These are phyloP conservation scores for Cymbidium sinense DNA, from an alignment of 106 monocot species.

Conservation along the genomic window DNA sequence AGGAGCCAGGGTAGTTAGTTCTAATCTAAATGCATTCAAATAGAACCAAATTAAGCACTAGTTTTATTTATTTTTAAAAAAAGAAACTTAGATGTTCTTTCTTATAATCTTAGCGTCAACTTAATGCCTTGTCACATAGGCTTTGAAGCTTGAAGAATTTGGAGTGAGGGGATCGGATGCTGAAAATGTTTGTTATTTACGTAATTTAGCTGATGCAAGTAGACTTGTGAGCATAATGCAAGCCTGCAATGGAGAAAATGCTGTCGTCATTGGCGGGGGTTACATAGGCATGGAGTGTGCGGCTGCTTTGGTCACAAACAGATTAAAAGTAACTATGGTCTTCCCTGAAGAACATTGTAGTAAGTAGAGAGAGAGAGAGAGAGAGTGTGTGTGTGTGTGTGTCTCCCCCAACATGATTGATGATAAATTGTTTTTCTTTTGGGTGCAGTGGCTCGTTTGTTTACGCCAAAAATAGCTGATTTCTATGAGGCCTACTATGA, in stretches of 20 bases:
- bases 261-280: slow-evolving; percentile 95
- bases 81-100: background rate
- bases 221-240: slow-evolving; percentile 70
- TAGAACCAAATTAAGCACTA: background rate
- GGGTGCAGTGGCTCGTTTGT: slow-evolving; percentile 91
- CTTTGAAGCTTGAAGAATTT: slow-evolving; percentile 92
- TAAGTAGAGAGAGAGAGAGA: too few relatives aligned
- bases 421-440: slow-evolving; percentile 2
- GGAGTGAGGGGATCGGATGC: slow-evolving; percentile 79
- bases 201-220: slow-evolving; percentile 79
- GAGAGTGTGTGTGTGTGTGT: too few relatives aligned
- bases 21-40: background rate
- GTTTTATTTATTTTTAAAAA: background rate
- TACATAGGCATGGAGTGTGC: slow-evolving; percentile 99
- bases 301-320: slow-evolving; percentile 78
- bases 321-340: slow-evolving; percentile 91
- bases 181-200: slow-evolving; percentile 86
- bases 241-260: slow-evolving; percentile 54
- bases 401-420: background rate
- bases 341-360: slow-evolving; percentile 94
- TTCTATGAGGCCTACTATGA: slow-evolving; percentile 83
- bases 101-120: background rate
- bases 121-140: slow-evolving; percentile 30
- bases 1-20: slow-evolving; percentile 79
- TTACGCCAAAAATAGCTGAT: slow-evolving; percentile 90